Conservation (phyloP, 768 basidiomycete species). For the Scleroderma bovista region DNA sequence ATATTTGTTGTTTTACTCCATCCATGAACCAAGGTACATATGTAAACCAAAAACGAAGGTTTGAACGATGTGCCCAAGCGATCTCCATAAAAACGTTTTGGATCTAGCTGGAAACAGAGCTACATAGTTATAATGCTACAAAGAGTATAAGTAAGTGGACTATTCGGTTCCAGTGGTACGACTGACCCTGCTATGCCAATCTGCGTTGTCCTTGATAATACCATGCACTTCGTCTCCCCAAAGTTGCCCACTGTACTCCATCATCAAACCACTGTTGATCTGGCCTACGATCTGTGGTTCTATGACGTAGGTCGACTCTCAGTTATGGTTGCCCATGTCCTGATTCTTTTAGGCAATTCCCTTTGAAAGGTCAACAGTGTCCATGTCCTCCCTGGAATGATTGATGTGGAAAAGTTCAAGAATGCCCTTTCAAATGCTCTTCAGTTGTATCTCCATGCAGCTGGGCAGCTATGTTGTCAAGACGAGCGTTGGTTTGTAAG, state of each 20-base stretch:
- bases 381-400: slow-evolving; percentile 12
- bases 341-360: neutral
- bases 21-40: no score
- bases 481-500: slow-evolving; percentile 16
- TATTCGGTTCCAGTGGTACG: no score
- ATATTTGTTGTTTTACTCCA: no score
- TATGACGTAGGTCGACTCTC: slow-evolving; percentile 11
- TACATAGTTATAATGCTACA: no score
- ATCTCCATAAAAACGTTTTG: no score
- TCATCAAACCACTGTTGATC: slow-evolving; percentile 4
- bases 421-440: slow-evolving; percentile 17
- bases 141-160: no score
- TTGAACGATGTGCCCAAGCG: no score
- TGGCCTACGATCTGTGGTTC: slow-evolving; percentile 20
- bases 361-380: slow-evolving; percentile 12
- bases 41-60: no score
- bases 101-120: no score
- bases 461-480: slow-evolving; percentile 14
- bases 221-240: slow-evolving; percentile 11
- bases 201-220: no score
- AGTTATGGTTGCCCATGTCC: neutral
- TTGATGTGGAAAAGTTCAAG: slow-evolving; percentile 15
- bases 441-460: slow-evolving; percentile 22
- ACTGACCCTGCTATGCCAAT: no score
- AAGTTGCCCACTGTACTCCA: slow-evolving; percentile 12